Conservation (phyloP, 768 basidiomycete genomes). For the Mycena venus region DNA sequence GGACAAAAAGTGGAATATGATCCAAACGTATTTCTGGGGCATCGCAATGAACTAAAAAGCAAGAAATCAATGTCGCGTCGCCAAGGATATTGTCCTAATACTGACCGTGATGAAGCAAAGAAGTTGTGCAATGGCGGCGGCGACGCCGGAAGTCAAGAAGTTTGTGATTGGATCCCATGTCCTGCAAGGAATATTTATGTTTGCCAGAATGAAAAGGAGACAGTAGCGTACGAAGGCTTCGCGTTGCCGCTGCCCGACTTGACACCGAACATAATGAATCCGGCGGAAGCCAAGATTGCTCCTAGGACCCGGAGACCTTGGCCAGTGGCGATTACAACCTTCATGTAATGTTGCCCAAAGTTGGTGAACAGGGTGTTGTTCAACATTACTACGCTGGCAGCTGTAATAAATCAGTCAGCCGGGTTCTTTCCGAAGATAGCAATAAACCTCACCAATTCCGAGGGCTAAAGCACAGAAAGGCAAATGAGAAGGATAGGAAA, state of each 20-base stretch:
- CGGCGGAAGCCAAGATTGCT: conserved; percentile 15
- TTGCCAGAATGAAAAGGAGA: too few species aligned
- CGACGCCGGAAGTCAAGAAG: conserved; percentile 33
- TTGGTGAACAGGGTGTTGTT: conserved; percentile 30
- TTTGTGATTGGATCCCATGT: conserved; percentile 33
- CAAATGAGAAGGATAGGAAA: background rate
- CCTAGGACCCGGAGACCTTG: conserved; percentile 32
- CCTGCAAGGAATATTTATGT: background rate
- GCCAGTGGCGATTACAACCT: conserved; percentile 19
- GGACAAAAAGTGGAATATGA: conserved; percentile 42
- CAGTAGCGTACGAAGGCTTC: background rate
- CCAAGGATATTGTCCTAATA: background rate
- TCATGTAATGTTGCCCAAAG: background rate
- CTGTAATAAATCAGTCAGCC: conserved; percentile 13
- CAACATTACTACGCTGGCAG: conserved; percentile 30
- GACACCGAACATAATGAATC: background rate
- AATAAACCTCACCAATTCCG: background rate
- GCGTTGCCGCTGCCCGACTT: background rate
- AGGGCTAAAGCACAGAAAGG: background rate
- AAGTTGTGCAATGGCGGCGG: conserved; percentile 36
- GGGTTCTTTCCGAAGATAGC: background rate
- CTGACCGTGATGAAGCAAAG: conserved; percentile 37
- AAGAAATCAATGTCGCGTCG: background rate
- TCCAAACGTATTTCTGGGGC: conserved; percentile 40
- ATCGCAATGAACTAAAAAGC: conserved; percentile 35